Evolutionary conservation across 352 stramenopile genomes (phyloP).

Genomic region (Phytophthora agathidicida): DNA sequence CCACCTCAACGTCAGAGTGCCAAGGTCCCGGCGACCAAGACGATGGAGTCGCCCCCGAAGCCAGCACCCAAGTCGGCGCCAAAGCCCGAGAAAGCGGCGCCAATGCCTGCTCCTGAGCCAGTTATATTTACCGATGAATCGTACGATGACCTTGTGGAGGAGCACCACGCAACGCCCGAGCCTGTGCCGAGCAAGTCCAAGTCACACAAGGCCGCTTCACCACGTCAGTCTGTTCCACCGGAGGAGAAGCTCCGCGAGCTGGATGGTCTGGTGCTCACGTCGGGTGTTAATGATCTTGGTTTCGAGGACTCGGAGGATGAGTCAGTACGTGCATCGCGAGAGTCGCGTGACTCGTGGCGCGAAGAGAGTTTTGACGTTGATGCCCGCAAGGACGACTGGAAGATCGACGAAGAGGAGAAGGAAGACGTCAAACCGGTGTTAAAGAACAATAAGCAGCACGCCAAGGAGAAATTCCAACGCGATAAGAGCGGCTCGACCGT

Average conservation of each 20-base stretch:
- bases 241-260: conserved; percentile 37
- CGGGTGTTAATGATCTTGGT: conserved; percentile 54
- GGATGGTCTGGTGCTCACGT: conserved; percentile 46
- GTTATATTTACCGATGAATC: conserved; percentile 26
- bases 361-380: conserved; percentile 46
- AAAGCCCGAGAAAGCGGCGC: not conserved
- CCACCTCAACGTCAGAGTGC: conserved; percentile 39
- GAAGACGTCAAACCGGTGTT: conserved; percentile 11
- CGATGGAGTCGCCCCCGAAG: conserved; percentile 17
- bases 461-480: conserved; percentile 36
- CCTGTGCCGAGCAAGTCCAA: conserved; percentile 19
- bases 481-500: conserved; percentile 69
- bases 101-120: conserved; percentile 10
- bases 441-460: conserved; percentile 18
- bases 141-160: conserved; percentile 7
- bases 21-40: conserved; percentile 32
- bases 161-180: conserved; percentile 4
- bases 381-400: conserved; percentile 25
- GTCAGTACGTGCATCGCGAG: conserved; percentile 30
- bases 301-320: conserved; percentile 52
- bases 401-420: conserved; percentile 39
- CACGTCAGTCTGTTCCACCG: conserved; percentile 33
- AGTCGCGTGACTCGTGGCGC: conserved; percentile 43
- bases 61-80: conserved; percentile 12
- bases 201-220: conserved; percentile 16